Conservation (phyloP, 2,329 filamentous ascomycete genomes). For the Neoarthrinium moseri region DNA sequence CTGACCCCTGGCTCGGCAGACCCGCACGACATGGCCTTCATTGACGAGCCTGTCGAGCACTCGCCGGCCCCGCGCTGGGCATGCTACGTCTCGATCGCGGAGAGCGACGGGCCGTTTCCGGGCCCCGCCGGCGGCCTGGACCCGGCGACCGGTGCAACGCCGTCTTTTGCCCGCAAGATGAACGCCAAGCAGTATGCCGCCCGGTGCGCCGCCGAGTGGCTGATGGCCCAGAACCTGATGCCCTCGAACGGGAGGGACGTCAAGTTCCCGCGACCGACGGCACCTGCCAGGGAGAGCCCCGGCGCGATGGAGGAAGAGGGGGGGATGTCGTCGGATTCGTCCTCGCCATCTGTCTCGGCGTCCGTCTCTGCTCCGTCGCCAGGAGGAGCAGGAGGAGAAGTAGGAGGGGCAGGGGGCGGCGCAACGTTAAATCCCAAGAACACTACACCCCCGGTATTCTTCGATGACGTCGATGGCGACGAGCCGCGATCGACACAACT, state of each 20-base stretch:
- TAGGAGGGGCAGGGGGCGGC: too few relatives aligned
- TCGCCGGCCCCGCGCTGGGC: constrained; percentile 19
- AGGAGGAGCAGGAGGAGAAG: too few relatives aligned
- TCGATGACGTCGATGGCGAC: neutral
- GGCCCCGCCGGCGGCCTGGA: constrained; percentile 29
- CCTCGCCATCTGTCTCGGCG: too few relatives aligned
- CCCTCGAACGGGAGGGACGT: constrained; percentile 17
- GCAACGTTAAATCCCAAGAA: too few relatives aligned
- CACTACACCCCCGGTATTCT: too few relatives aligned
- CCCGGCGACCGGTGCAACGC: constrained; percentile 21
- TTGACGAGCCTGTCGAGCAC: constrained; percentile 15
- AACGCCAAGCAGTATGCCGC: constrained; percentile 55
- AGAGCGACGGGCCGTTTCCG: constrained; percentile 18
- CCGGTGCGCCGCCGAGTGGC: constrained; percentile 42
- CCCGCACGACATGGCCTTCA: constrained; percentile 23
- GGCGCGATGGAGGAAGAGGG: too few relatives aligned
- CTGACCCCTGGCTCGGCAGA: neutral
- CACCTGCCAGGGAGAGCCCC: neutral
- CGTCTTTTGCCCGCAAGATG: constrained; percentile 47
- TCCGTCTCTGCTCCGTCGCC: too few relatives aligned
- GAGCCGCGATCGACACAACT: neutral
- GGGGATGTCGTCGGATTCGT: too few relatives aligned
- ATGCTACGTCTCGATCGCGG: constrained; percentile 22
- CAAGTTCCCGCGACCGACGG: constrained; percentile 7
- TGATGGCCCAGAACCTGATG: constrained; percentile 30